Conservation (phyloP, 2,329 filamentous ascomycete genomes). For the Capronia americana region DNA sequence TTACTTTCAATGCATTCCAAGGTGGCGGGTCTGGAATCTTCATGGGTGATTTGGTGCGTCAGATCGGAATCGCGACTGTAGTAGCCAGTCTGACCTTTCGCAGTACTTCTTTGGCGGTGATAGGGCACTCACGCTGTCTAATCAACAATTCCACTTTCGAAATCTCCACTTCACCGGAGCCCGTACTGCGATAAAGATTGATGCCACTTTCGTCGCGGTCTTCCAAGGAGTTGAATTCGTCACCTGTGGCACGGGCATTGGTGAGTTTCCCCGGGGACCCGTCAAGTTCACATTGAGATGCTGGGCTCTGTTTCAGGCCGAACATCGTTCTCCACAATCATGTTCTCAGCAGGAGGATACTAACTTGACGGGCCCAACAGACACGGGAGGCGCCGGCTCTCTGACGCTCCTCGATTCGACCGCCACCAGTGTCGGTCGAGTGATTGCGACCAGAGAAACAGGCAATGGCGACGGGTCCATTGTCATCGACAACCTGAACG, state of each 20-base stretch:
- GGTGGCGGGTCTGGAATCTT: conserved; percentile 5
- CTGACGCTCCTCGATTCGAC: conserved; percentile 2
- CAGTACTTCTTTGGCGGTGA: conserved; percentile 1
- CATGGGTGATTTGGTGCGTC: not conserved
- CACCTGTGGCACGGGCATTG: conserved; percentile 1
- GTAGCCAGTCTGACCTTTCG: not conserved
- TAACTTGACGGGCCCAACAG: no score
- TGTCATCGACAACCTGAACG: not conserved
- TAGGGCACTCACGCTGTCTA: not conserved
- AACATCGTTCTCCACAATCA: no score
- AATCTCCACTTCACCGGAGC: conserved; percentile 2
- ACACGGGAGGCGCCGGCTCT: not conserved
- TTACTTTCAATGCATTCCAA: not conserved
- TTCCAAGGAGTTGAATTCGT: not conserved
- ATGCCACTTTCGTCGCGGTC: not conserved
- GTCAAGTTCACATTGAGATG: no score
- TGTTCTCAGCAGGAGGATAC: no score
- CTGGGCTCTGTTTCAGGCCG: no score
- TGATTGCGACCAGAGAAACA: not conserved
- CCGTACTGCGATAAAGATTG: conserved; percentile 1
- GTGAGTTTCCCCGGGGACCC: no score
- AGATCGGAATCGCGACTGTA: not conserved
- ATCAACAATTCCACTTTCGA: conserved; percentile 9
- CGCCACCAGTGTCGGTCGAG: not conserved
- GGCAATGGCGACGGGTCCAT: not conserved